Base-by-base conservation (phyloP, 1,284 basidiomycete genomes). In the Trametes versicolor region DNA sequence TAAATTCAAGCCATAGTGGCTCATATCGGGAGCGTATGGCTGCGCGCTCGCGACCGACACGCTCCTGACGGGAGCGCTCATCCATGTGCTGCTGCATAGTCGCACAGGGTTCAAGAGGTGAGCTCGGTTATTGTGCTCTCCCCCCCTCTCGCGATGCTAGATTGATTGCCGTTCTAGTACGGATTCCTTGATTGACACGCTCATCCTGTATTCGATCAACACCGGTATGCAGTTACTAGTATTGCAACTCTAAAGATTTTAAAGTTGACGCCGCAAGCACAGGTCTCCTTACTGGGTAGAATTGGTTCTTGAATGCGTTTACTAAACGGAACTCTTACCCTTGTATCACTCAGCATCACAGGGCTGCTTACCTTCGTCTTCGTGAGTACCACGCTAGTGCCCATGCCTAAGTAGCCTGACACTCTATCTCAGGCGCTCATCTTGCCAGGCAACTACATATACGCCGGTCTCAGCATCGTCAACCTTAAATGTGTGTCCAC, bases 121-220 rank as follows among this genome's bases (percentile, higher is more conserved):
- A 8, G 29, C 29, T 32, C 29, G 27, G 36, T 17, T 1, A 6
- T 19, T 32, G 29, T n/a, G n/a, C 9, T 9, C 21, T 10, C 8
- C n/a, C 27, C 29, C 41, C 6, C 19, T 43, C 48, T 36, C 4
- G 29, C n/a, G 23, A 17, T 37, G 48, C 48, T 45, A 7, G 21
- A 15, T 10, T 23, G 4, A 21, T 32, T 8, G 29, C 29, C 17
- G 8, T 9, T 21, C 7, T 7, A 58, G 57, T 5, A 58, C 57
- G n/a, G 57, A 58, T 17, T 41, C 36, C 10, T 51, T 36, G 25
- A 19, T 58, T 12, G 57, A 58, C 23, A 58, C 41, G 48, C 57
- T 58, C 15, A 51, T 58, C 36, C 36, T 58, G 36, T 58, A 58
- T 21, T 50, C 57, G 10, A 41, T 58, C 57, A 58, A 58, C n/a